phyloP scores from a whole-genome alignment of 2,329 filamentous ascomycete genomes.

The Trichothecium sympodiale region DNA sequence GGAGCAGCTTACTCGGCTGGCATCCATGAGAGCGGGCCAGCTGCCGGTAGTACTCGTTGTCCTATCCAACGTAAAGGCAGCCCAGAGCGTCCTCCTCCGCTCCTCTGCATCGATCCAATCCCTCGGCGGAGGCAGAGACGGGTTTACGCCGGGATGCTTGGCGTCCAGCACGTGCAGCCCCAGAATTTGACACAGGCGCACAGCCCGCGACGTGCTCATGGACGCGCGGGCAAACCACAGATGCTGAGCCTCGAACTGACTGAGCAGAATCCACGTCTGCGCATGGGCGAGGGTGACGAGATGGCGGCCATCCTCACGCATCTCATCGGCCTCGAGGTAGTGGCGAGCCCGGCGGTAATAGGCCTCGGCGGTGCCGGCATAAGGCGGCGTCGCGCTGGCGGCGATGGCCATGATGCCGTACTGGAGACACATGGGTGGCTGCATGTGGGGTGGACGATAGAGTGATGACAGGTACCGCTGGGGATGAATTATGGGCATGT shows the following conservation, averaged over 20 bases:
- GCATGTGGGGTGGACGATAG: conserved; percentile 56
- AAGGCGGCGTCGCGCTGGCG: conserved; percentile 57
- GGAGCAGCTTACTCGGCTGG: conserved; percentile 47
- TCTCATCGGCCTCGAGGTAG: conserved; percentile 70
- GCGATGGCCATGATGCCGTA: conserved; percentile 75
- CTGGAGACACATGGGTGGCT: conserved; percentile 67
- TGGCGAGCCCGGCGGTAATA: conserved; percentile 74
- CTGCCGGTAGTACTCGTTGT: conserved; percentile 78
- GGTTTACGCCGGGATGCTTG: conserved; percentile 51
- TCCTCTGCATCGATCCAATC: conserved; percentile 70
- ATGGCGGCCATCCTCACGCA: conserved; percentile 40
- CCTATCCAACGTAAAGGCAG: conserved; percentile 64
- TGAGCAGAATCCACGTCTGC: conserved; percentile 64
- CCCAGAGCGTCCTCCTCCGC: conserved; percentile 71
- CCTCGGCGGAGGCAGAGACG: conserved; percentile 58
- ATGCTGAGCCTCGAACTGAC: conserved; percentile 66
- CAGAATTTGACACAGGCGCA: conserved; percentile 65
- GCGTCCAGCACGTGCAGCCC: conserved; percentile 67
- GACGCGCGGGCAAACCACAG: conserved; percentile 77
- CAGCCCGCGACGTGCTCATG: conserved; percentile 61
- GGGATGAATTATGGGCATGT: conserved; percentile 64
- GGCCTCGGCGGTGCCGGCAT: conserved; percentile 54
- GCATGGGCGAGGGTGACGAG: conserved; percentile 54
- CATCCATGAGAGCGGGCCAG: conserved; percentile 73
- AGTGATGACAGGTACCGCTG: conserved; percentile 61